A percentile compares a stretch with the other conserved stretches of the same genome.
phyloP scores from a whole-genome alignment of 148 eudicot species.

The Pharnaceum exiguum region DNA sequence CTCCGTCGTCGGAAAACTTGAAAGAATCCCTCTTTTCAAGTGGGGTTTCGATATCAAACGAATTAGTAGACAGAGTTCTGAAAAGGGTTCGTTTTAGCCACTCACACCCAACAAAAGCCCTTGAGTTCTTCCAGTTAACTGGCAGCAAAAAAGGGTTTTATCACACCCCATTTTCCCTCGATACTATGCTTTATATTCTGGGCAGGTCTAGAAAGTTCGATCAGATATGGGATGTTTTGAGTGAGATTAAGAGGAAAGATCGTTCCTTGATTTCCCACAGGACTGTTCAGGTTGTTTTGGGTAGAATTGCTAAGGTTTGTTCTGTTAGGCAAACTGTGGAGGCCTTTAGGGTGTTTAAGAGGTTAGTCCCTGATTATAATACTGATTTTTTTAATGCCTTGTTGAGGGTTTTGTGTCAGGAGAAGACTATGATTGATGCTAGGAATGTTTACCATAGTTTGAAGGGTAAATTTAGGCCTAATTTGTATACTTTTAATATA shows the following conservation, averaged over 20 bases:
- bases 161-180: constrained; percentile 65
- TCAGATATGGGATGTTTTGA: constrained; percentile 55
- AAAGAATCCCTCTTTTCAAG: constrained; percentile 39
- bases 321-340: constrained; percentile 77
- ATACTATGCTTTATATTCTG: constrained; percentile 71
- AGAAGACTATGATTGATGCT: constrained; percentile 80
- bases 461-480: constrained; percentile 55
- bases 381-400: constrained; percentile 56
- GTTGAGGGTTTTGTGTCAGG: constrained; percentile 77
- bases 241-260: constrained; percentile 55
- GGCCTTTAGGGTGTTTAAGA: constrained; percentile 53
- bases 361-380: constrained; percentile 44
- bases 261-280: constrained; percentile 48
- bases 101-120: constrained; percentile 54
- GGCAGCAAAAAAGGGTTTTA: constrained; percentile 44
- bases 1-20: constrained; percentile 33
- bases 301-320: constrained; percentile 65
- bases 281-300: constrained; percentile 72
- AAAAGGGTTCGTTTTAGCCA: constrained; percentile 80
- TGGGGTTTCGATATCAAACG: constrained; percentile 42
- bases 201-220: constrained; percentile 62
- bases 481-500: constrained; percentile 69
- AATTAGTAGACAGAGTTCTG: constrained; percentile 55
- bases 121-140: constrained; percentile 50
- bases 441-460: constrained; percentile 68